phyloP scores from a whole-genome alignment of 2,329 filamentous ascomycete species.

The Blastomyces percursus region DNA sequence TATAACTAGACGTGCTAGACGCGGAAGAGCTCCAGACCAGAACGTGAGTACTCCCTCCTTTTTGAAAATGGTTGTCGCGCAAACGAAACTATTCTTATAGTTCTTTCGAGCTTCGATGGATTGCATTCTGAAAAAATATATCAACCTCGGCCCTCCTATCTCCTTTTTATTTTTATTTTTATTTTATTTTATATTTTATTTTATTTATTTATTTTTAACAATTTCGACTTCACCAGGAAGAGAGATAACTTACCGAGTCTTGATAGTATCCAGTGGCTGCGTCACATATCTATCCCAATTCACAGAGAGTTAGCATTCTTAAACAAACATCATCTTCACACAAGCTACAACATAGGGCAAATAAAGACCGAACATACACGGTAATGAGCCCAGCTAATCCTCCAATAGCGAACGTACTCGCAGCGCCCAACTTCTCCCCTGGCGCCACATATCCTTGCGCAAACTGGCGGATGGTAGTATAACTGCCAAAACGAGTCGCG shows the following conservation, averaged over 20 bases:
- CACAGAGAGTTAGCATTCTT: neutral
- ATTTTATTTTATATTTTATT: too few relatives aligned
- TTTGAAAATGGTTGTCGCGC: slow-evolving; percentile 70
- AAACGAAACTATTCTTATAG: slow-evolving; percentile 82
- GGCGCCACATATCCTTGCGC: slow-evolving; percentile 87
- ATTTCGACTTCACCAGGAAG: slow-evolving; percentile 4
- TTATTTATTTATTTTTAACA: too few relatives aligned
- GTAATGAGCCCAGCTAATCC: slow-evolving; percentile 83
- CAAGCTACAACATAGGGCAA: neutral
- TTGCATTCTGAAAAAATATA: slow-evolving; percentile 62
- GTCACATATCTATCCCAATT: slow-evolving; percentile 37
- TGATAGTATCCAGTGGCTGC: slow-evolving; percentile 78
- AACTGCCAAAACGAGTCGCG: slow-evolving; percentile 80
- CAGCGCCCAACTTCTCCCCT: slow-evolving; percentile 81
- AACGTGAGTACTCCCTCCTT: slow-evolving; percentile 83
- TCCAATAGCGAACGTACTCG: slow-evolving; percentile 84
- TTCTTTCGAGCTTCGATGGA: slow-evolving; percentile 69
- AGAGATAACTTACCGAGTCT: slow-evolving; percentile 51
- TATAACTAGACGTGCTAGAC: slow-evolving; percentile 71
- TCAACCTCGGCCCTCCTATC: neutral
- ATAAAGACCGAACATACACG: slow-evolving; percentile 49
- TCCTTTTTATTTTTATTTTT: neutral
- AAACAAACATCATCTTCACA: neutral
- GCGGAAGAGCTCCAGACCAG: slow-evolving; percentile 85
- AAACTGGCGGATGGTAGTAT: slow-evolving; percentile 80